These are phyloP conservation scores for Verticillium isaacii DNA, from an alignment of 2,329 filamentous ascomycete genomes.

Conservation along the genomic window DNA sequence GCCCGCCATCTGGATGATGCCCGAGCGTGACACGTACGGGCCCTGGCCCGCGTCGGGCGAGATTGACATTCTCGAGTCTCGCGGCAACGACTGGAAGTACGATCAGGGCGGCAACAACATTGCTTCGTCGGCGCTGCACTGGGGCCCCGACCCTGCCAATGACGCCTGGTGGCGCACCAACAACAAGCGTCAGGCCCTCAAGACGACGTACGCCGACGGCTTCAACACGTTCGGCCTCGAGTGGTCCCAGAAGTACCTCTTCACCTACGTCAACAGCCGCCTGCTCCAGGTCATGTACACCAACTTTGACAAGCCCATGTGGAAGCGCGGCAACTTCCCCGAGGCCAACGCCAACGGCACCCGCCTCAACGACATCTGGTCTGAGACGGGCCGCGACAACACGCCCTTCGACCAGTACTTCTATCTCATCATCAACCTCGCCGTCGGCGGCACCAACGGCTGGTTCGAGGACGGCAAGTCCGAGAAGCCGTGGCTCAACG, in stretches of 20 bases:
- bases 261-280: slow-evolving; percentile 78
- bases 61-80: slow-evolving; percentile 77
- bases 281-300: slow-evolving; percentile 77
- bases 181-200: slow-evolving; percentile 68
- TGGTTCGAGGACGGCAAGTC: slow-evolving; percentile 74
- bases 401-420: slow-evolving; percentile 74
- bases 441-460: slow-evolving; percentile 73
- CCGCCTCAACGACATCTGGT: slow-evolving; percentile 59
- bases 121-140: slow-evolving; percentile 73
- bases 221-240: slow-evolving; percentile 80
- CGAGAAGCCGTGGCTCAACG: slow-evolving; percentile 77
- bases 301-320: slow-evolving; percentile 66
- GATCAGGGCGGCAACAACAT: slow-evolving; percentile 76
- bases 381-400: slow-evolving; percentile 50
- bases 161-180: slow-evolving; percentile 84
- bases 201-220: slow-evolving; percentile 64
- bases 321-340: slow-evolving; percentile 65
- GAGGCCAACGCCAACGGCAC: slow-evolving; percentile 61
- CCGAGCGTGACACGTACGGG: slow-evolving; percentile 67
- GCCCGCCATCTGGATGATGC: slow-evolving; percentile 92
- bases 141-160: slow-evolving; percentile 67
- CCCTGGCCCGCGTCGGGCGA: slow-evolving; percentile 64
- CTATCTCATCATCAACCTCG: slow-evolving; percentile 71
- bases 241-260: slow-evolving; percentile 85
- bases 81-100: slow-evolving; percentile 79